A percentile compares a stretch with the other conserved stretches of the same genome.
Conservation (phyloP, 352 stramenopile species). For the Thalassiosira exigua region DNA sequence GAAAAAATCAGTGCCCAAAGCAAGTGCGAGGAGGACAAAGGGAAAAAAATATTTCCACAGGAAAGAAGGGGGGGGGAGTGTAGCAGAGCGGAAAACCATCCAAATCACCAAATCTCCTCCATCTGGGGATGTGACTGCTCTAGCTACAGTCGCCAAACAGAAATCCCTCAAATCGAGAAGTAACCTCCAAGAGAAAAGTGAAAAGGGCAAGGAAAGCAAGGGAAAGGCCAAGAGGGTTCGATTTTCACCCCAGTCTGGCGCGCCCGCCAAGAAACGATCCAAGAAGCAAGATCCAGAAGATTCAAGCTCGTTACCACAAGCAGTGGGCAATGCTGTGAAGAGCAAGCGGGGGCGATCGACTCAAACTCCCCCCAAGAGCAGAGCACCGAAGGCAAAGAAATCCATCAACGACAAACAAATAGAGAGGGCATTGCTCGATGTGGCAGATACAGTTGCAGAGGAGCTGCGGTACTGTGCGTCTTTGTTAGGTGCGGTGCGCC, state of each 20-base stretch:
- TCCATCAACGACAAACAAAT: constrained; percentile 10
- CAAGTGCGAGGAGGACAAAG: constrained; percentile 1
- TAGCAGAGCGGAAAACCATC: too few relatives aligned
- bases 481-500: background rate
- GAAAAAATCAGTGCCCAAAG: constrained; percentile 7
- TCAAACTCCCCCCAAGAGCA: too few relatives aligned
- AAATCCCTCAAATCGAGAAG: background rate
- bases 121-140: background rate
- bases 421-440: constrained; percentile 10
- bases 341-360: too few relatives aligned
- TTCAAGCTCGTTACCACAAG: background rate
- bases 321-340: too few relatives aligned
- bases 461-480: constrained; percentile 25
- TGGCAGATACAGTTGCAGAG: constrained; percentile 18
- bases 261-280: background rate
- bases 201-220: constrained; percentile 12
- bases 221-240: background rate
- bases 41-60: background rate
- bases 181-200: background rate
- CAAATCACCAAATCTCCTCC: background rate
- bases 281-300: background rate
- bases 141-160: background rate
- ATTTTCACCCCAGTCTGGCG: background rate
- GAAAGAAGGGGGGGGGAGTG: too few relatives aligned
- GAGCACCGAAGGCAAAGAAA: too few relatives aligned